Percentiles rank a stretch among this genome's conserved stretches.
These are phyloP conservation scores for Phytophthora nicotianae DNA, from an alignment of 352 stramenopile genomes.

Conservation along the genomic window DNA sequence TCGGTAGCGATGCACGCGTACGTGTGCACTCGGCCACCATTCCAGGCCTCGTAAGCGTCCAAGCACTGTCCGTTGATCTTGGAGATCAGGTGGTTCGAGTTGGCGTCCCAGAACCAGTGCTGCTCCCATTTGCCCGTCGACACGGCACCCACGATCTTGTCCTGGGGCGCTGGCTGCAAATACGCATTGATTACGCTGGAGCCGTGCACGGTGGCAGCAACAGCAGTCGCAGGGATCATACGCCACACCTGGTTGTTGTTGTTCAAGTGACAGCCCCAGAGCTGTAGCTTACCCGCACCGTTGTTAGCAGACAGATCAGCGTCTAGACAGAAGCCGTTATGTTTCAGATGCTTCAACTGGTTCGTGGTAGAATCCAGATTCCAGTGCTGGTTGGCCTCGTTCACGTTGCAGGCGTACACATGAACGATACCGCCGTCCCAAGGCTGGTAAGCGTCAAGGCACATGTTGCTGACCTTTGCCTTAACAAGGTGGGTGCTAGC, in stretches of 20 bases:
- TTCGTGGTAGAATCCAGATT: conserved; percentile 39
- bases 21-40: conserved; percentile 61
- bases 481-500: conserved; percentile 43
- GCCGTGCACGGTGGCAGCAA: conserved; percentile 39
- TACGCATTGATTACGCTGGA: conserved; percentile 27
- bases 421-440: conserved; percentile 59
- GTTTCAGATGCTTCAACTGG: conserved; percentile 50
- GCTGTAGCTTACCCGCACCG: conserved; percentile 37
- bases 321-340: conserved; percentile 67
- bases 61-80: conserved; percentile 60
- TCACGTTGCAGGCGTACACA: conserved; percentile 40
- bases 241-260: conserved; percentile 72
- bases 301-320: conserved; percentile 46
- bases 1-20: conserved; percentile 59
- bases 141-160: conserved; percentile 36
- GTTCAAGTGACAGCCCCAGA: conserved; percentile 53
- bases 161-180: conserved; percentile 37
- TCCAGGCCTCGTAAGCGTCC: conserved; percentile 62
- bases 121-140: conserved; percentile 29
- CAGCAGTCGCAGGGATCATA: conserved; percentile 37
- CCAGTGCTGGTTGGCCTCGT: conserved; percentile 58
- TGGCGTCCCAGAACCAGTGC: conserved; percentile 58
- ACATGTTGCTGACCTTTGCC: conserved; percentile 51
- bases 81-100: conserved; percentile 42
- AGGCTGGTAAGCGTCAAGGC: conserved; percentile 65